Percentiles rank a stretch among this genome's conserved stretches.
These are phyloP conservation scores for Cunninghamia lanceolata DNA, from an alignment of 75 land plant species.

Conservation along the genomic window DNA sequence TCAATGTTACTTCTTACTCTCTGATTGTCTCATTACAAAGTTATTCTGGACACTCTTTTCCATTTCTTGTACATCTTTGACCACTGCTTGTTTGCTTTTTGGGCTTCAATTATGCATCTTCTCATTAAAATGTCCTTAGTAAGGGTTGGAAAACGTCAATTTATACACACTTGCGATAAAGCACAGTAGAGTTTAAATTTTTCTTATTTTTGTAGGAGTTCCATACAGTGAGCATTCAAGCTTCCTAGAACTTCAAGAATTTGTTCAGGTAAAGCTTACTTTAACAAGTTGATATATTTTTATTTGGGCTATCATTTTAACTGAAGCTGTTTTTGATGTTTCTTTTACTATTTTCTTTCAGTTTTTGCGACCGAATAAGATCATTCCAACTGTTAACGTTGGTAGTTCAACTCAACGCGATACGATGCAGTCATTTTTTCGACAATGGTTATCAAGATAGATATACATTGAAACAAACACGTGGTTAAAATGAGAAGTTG, in stretches of 20 bases:
- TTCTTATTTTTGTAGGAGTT: constrained; percentile 39
- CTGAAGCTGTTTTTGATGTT: neutral
- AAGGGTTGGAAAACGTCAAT: neutral
- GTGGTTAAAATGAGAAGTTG: neutral
- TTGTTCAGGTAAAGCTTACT: constrained; percentile 47
- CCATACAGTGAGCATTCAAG: constrained; percentile 89
- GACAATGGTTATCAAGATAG: constrained; percentile 46
- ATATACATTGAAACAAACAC: neutral
- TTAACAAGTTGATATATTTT: neutral
- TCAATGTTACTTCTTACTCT: neutral
- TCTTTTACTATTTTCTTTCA: constrained; percentile 10
- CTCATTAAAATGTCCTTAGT: neutral
- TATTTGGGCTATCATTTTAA: neutral
- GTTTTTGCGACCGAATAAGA: constrained; percentile 66
- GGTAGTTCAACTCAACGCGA: constrained; percentile 59
- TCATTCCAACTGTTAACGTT: constrained; percentile 74
- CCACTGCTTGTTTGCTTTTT: neutral
- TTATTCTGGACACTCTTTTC: neutral
- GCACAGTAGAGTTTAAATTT: neutral
- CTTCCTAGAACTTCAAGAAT: constrained; percentile 65
- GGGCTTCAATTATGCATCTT: neutral
- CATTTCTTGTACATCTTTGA: neutral
- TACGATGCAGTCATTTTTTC: constrained; percentile 59
- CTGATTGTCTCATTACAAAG: neutral
- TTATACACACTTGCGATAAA: neutral